Evolutionary conservation across 2,329 filamentous ascomycete species (phyloP), one percentile per base, ranked within the genome.

Genomic region (Pseudocercospora fuligena): DNA sequence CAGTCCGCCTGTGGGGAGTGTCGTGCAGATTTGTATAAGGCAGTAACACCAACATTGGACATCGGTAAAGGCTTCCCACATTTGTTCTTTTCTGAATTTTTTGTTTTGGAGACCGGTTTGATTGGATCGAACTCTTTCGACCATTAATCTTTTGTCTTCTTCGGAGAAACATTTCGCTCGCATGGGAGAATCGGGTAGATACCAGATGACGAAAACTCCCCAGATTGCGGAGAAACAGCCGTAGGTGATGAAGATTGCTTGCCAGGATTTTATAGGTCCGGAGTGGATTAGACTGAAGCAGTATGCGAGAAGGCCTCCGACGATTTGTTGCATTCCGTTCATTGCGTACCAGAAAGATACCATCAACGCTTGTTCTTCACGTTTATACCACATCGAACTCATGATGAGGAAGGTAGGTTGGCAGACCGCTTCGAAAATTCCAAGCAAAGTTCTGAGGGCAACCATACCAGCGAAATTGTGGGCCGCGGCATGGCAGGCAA

Each of bases 141-240:
- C 75, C 79, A 83, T 80, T 53, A 89, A 81, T 43, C 81, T 82
- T 80, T 91, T 91, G 60, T 73, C 72, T 63, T 87, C 82, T 72
- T 91, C 88, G 9, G 80, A 83, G 74, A 89, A 90, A 77, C 88
- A 92, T 76, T 89, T 89, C 25, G 90, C 89, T 8, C 88, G 84
- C 89, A 92, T 91, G 0, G 89, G 90, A 16, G 85, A 88, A 75
- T 92, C 90, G 1, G 89, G 89, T 82, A 91, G 86, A 80, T 84
- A 89, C 74, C 80, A 85, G 36, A 86, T 78, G 14, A 91, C 88
- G 59, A 90, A 90, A 5, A 84, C n/a, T 11, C 89, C 89, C 76
- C 87, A 91, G 61, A 90, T 60, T 43, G 91, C 81, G 0, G 88
- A 89, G 60, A 89, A 77, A 65, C 84, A 77, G n/a, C 89, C 90